These are phyloP conservation scores for Colletotrichum falcatum DNA, from an alignment of 2,329 filamentous ascomycete genomes.

Conservation along the genomic window DNA sequence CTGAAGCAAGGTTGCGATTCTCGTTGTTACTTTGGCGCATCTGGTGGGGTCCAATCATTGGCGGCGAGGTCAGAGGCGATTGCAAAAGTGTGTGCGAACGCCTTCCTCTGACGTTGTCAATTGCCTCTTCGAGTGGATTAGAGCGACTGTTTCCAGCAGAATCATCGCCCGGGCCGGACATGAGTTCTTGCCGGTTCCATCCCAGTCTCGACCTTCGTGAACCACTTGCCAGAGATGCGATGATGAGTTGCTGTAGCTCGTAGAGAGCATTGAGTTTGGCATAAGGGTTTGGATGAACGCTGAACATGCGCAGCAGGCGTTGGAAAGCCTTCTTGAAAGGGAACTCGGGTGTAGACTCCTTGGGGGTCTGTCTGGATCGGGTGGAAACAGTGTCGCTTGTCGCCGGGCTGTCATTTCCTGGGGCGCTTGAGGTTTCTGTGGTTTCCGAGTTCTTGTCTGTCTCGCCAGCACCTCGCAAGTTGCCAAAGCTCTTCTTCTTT, in stretches of 20 bases:
- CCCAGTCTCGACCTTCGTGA: constrained; percentile 48
- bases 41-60: constrained; percentile 47
- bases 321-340: constrained; percentile 85
- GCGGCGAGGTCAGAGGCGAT: constrained; percentile 49
- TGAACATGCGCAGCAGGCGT: constrained; percentile 85
- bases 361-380: constrained; percentile 47
- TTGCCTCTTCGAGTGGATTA: constrained; percentile 72
- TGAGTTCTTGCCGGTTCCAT: constrained; percentile 52
- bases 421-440: constrained; percentile 52
- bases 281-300: constrained; percentile 88
- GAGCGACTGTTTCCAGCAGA: constrained; percentile 51
- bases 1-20: constrained; percentile 62
- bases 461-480: constrained; percentile 66
- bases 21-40: constrained; percentile 59
- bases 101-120: constrained; percentile 77
- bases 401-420: constrained; percentile 57
- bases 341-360: constrained; percentile 67
- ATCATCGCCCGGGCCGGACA: constrained; percentile 50
- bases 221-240: constrained; percentile 67
- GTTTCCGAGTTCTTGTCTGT: constrained; percentile 53
- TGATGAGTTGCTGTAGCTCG: constrained; percentile 85
- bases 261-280: constrained; percentile 85
- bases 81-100: constrained; percentile 67
- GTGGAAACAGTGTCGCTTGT: constrained; percentile 55
- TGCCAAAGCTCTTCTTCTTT: constrained; percentile 77